Percentiles rank a stretch among this genome's conserved stretches.
Evolutionary conservation across 202 grass and related monocot genomes (phyloP).

Genomic region (Carex arenaria): DNA sequence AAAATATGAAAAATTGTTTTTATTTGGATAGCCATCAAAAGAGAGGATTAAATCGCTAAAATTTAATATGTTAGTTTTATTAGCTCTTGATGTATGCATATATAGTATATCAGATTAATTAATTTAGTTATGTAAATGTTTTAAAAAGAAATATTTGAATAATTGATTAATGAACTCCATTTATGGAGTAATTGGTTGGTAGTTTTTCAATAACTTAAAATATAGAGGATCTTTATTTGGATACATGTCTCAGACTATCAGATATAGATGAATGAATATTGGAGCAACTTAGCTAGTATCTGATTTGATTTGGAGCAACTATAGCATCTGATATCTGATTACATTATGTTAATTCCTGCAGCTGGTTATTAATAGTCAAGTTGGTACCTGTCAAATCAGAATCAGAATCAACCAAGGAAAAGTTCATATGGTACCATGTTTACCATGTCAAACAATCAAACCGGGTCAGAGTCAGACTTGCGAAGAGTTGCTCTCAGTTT

Average conservation of each 20-base stretch:
- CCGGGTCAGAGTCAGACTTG: constrained; percentile 9
- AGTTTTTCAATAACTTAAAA: not conserved
- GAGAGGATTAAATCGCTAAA: too few relatives aligned
- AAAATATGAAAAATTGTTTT: too few relatives aligned
- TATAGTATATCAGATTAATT: too few relatives aligned
- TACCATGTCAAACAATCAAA: constrained; percentile 1
- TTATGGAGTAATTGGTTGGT: not conserved
- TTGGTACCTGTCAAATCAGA: not conserved
- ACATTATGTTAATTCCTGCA: not conserved
- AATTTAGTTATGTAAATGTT: too few relatives aligned
- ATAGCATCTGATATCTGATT: too few relatives aligned
- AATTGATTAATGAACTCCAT: not conserved
- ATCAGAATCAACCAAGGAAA: not conserved
- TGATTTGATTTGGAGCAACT: not conserved
- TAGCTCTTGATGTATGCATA: too few relatives aligned
- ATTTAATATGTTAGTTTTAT: too few relatives aligned
- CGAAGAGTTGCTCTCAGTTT: not conserved
- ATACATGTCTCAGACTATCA: not conserved
- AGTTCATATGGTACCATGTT: not conserved
- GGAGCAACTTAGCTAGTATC: not conserved
- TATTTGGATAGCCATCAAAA: too few relatives aligned
- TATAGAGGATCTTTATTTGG: not conserved
- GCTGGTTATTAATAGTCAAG: not conserved
- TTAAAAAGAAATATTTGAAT: too few relatives aligned
- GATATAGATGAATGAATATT: not conserved